These are phyloP conservation scores for Ceratobasidium sp. DNA, from an alignment of 1,284 basidiomycete species.

Conservation along the genomic window DNA sequence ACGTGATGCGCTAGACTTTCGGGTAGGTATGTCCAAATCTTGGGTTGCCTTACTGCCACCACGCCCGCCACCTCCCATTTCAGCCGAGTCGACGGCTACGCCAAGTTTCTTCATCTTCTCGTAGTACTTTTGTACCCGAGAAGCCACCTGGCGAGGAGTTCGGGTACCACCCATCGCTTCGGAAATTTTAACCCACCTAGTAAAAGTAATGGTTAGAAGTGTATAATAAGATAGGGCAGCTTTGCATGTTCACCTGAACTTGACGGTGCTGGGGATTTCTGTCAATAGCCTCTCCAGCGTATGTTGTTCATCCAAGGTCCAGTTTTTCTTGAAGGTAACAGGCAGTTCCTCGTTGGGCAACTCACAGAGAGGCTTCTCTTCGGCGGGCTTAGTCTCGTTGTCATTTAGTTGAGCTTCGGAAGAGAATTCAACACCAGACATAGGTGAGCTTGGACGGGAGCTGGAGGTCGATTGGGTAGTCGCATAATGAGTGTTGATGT, in stretches of 20 bases:
- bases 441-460: background rate
- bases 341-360: conserved; percentile 52
- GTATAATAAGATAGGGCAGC: too few relatives aligned
- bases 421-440: background rate
- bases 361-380: background rate
- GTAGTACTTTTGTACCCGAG: conserved; percentile 86
- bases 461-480: background rate
- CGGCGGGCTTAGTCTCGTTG: background rate
- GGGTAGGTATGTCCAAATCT: conserved; percentile 6
- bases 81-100: conserved; percentile 55
- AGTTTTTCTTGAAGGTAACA: conserved; percentile 82
- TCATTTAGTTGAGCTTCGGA: background rate
- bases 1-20: conserved; percentile 11
- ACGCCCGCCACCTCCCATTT: conserved; percentile 43
- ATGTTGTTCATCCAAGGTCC: conserved; percentile 81
- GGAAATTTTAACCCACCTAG: conserved; percentile 83
- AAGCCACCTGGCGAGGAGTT: conserved; percentile 85
- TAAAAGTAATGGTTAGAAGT: background rate
- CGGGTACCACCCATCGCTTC: conserved; percentile 79
- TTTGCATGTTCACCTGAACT: conserved; percentile 69
- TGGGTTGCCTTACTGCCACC: conserved; percentile 42
- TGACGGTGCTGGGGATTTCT: conserved; percentile 81
- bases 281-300: conserved; percentile 77
- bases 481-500: background rate
- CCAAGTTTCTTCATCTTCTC: conserved; percentile 84